These are phyloP conservation scores for Vigna unguiculata DNA, from an alignment of 306 rosid species.

Conservation along the genomic window DNA sequence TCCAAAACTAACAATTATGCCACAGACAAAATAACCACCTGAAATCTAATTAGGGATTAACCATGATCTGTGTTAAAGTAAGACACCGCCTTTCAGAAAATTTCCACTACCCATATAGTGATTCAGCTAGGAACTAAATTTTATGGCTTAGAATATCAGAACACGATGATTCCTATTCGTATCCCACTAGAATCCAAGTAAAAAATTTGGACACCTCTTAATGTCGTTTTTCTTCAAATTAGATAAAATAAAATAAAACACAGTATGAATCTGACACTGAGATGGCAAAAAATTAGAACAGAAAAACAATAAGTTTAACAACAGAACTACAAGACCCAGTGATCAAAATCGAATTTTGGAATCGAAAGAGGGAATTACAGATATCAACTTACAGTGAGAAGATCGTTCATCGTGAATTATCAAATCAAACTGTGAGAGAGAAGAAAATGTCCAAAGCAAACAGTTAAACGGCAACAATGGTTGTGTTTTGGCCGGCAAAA, in stretches of 20 bases:
- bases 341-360: constrained; percentile 42
- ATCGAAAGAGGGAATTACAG: constrained; percentile 30
- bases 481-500: constrained; percentile 58
- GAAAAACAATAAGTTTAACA: constrained; percentile 9
- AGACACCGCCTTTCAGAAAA: constrained; percentile 21
- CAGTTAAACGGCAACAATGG: constrained; percentile 36
- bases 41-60: constrained; percentile 41
- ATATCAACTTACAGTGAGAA: constrained; percentile 72
- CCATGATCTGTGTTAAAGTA: constrained; percentile 33
- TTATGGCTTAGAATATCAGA: constrained; percentile 42
- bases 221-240: too few relatives aligned
- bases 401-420: constrained; percentile 81
- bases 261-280: constrained; percentile 41
- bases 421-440: constrained; percentile 31
- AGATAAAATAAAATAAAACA: neutral
- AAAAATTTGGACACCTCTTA: constrained; percentile 25
- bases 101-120: neutral
- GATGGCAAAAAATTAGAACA: constrained; percentile 4
- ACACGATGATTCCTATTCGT: constrained; percentile 28
- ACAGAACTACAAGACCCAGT: constrained; percentile 27
- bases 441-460: constrained; percentile 37
- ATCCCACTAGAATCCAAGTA: constrained; percentile 24
- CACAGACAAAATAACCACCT: constrained; percentile 21
- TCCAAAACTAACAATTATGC: constrained; percentile 3
- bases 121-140: constrained; percentile 28